These are phyloP conservation scores for Aspergillus sp. DNA, from an alignment of 2,329 filamentous ascomycete genomes.

Conservation along the genomic window DNA sequence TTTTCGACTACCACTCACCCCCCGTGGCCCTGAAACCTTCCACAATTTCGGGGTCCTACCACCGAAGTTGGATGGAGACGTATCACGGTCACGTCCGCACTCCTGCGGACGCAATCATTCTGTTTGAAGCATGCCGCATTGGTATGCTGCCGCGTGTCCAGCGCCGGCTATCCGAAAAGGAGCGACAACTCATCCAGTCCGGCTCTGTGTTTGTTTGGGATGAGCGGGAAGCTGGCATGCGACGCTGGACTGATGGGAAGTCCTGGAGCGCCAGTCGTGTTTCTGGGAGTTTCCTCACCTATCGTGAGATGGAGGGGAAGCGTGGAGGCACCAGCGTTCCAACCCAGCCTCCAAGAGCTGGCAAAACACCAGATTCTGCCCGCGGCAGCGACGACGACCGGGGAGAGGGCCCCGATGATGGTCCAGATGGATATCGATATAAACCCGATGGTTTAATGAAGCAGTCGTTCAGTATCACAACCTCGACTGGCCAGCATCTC, in stretches of 20 bases:
- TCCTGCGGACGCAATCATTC: slow-evolving; percentile 93
- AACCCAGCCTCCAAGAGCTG: slow-evolving; percentile 53
- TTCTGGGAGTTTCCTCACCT: slow-evolving; percentile 95
- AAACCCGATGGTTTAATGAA: slow-evolving; percentile 98
- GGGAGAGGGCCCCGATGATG: slow-evolving; percentile 65
- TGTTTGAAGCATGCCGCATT: slow-evolving; percentile 95
- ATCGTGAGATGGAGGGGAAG: slow-evolving; percentile 98
- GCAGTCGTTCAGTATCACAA: slow-evolving; percentile 99
- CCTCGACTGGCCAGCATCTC: slow-evolving; percentile 82
- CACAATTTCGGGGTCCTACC: slow-evolving; percentile 18
- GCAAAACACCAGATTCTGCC: slow-evolving; percentile 80
- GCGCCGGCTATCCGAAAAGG: slow-evolving; percentile 90
- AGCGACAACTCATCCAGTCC: slow-evolving; percentile 91
- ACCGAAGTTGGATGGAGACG: slow-evolving; percentile 73
- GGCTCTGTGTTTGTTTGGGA: slow-evolving; percentile 99
- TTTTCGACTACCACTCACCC: slow-evolving; percentile 8
- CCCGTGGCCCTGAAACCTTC: slow-evolving; percentile 22
- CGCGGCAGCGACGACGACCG: slow-evolving; percentile 81
- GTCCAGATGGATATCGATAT: slow-evolving; percentile 86
- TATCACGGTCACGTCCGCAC: slow-evolving; percentile 94
- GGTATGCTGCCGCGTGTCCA: slow-evolving; percentile 90
- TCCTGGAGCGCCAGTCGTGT: slow-evolving; percentile 98
- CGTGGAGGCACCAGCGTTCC: slow-evolving; percentile 73
- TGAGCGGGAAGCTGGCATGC: slow-evolving; percentile 96
- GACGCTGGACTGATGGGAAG: slow-evolving; percentile 97